Evolutionary conservation across 257 asterid genomes (phyloP).

Genomic region (Misopates orontium): DNA sequence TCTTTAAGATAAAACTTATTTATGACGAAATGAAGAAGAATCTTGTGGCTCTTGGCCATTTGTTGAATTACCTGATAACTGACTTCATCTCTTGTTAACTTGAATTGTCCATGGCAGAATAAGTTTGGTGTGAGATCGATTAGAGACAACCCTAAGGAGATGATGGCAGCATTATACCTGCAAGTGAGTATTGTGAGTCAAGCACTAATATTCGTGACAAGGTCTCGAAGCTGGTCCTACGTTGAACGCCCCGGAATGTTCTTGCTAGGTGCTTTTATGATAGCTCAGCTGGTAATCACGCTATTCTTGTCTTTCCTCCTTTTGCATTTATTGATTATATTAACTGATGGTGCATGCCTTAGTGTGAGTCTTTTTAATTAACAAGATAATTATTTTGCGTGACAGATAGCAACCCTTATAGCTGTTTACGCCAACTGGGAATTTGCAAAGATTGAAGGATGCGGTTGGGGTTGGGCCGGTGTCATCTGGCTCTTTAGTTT

Average conservation of each 20-base stretch:
- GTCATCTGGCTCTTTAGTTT: constrained; percentile 79
- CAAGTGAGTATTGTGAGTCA: constrained; percentile 95
- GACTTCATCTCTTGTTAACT: neutral
- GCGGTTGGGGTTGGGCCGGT: constrained; percentile 99
- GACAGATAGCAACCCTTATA: constrained; percentile 76
- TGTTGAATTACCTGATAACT: neutral
- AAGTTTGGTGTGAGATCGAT: constrained; percentile 62
- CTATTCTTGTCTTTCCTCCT: neutral
- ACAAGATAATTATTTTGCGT: neutral
- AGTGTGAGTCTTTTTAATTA: neutral
- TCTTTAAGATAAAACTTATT: too few relatives aligned
- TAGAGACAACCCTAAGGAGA: constrained; percentile 50
- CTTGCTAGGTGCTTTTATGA: constrained; percentile 58
- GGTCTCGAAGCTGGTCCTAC: constrained; percentile 95
- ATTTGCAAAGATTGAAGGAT: constrained; percentile 81
- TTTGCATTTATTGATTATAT: too few relatives aligned
- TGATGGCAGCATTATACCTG: constrained; percentile 81
- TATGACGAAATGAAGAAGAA: too few relatives aligned
- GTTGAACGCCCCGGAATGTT: constrained; percentile 82
- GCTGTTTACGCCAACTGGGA: constrained; percentile 91
- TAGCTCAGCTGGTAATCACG: constrained; percentile 74
- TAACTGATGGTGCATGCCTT: neutral
- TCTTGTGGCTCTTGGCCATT: neutral
- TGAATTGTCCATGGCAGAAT: constrained; percentile 38
- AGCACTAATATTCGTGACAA: constrained; percentile 87